A percentile compares a stretch with the other conserved stretches of the same genome.
Evolutionary conservation across 2,329 filamentous ascomycete genomes (phyloP).

Genomic region (Macrophomina phaseolina): DNA sequence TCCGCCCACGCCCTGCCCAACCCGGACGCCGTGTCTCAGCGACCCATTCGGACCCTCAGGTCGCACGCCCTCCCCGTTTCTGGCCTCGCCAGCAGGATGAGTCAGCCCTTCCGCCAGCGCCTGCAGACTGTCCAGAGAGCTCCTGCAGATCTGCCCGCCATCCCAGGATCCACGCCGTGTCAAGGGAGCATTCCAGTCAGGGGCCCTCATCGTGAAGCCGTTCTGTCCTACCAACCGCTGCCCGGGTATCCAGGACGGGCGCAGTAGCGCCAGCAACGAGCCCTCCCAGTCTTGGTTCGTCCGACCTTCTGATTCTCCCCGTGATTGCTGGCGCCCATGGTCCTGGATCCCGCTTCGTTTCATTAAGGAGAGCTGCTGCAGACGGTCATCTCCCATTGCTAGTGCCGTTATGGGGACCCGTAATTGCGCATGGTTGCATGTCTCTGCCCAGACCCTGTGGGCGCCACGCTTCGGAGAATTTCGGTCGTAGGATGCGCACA

Average conservation of each 20-base stretch:
- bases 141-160: slow-evolving; percentile 1
- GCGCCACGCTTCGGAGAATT: slow-evolving; percentile 23
- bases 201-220: slow-evolving; percentile 11
- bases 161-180: slow-evolving; percentile 6
- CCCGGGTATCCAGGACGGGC: slow-evolving; percentile 12
- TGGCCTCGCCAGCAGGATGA: background rate
- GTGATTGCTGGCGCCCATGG: slow-evolving; percentile 1
- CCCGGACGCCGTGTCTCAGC: slow-evolving; percentile 1
- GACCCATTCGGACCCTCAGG: background rate
- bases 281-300: slow-evolving; percentile 13
- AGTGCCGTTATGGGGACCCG: slow-evolving; percentile 15
- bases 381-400: slow-evolving; percentile 1
- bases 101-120: background rate
- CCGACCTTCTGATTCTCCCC: slow-evolving; percentile 10
- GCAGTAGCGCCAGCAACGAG: background rate
- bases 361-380: slow-evolving; percentile 14
- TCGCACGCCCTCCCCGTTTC: slow-evolving; percentile 7
- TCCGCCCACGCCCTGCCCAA: background rate
- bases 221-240: slow-evolving; percentile 10
- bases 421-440: slow-evolving; percentile 9
- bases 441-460: background rate
- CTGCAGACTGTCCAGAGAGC: background rate
- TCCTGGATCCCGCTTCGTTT: background rate
- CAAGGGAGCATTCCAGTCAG: slow-evolving; percentile 6
- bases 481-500: slow-evolving; percentile 6